Evolutionary conservation across 192 early-diverging fungal genomes (phyloP).

Genomic region (Entomortierella chlamydospora): DNA sequence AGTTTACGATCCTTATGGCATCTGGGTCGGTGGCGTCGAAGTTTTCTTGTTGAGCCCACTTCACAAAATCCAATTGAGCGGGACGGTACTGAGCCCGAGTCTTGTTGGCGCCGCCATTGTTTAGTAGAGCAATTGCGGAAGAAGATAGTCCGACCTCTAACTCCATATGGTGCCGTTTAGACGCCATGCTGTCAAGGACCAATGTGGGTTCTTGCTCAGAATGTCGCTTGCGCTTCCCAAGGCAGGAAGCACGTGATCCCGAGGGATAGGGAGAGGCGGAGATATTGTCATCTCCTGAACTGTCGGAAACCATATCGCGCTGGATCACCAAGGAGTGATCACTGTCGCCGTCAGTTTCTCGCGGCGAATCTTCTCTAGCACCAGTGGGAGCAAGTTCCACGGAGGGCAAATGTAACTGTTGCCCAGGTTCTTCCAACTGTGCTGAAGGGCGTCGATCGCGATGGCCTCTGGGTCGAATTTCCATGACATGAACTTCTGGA

Average conservation of each 20-base stretch:
- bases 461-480: background rate
- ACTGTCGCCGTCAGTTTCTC: slow-evolving; percentile 1
- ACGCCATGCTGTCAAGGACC: slow-evolving; percentile 1
- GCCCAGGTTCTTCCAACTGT: background rate
- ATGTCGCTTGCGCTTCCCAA: slow-evolving; percentile 3
- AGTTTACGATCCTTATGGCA: background rate
- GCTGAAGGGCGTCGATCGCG: slow-evolving; percentile 10
- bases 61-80: background rate
- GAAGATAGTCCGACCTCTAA: no score
- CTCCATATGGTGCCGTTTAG: background rate
- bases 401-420: slow-evolving; percentile 18
- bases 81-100: background rate
- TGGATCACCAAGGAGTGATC: slow-evolving; percentile 15
- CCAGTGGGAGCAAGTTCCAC: slow-evolving; percentile 18
- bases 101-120: background rate
- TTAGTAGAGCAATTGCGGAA: background rate
- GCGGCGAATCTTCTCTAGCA: slow-evolving; percentile 5
- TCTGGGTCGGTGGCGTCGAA: background rate
- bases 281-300: background rate
- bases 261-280: background rate
- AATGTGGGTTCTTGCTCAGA: background rate
- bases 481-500: slow-evolving; percentile 26
- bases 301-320: slow-evolving; percentile 19
- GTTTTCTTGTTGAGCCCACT: background rate
- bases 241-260: slow-evolving; percentile 2